Conservation (phyloP, 495 filamentous ascomycete species). For the Penicillium macrosclerotiorum region DNA sequence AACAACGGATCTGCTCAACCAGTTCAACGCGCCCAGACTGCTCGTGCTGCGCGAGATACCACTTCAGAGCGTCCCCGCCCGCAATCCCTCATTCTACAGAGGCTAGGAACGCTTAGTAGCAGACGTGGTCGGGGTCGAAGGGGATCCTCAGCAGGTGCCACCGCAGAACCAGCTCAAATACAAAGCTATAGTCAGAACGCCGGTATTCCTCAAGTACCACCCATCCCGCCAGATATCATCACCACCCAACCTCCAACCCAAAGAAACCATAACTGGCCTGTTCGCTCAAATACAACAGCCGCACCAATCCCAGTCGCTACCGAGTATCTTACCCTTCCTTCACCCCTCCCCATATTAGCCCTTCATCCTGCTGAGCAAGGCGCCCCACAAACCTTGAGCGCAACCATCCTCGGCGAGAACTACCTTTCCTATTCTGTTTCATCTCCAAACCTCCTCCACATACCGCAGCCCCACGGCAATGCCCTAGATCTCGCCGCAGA, state of each 20-base stretch:
- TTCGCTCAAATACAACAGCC: slow-evolving; percentile 2
- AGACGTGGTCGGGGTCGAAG: slow-evolving; percentile 23
- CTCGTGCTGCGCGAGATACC: slow-evolving; percentile 17
- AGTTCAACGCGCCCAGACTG: slow-evolving; percentile 26
- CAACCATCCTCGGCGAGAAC: slow-evolving; percentile 23
- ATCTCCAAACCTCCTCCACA: slow-evolving; percentile 39
- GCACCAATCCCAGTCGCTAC: slow-evolving; percentile 8
- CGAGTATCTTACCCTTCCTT: slow-evolving; percentile 3
- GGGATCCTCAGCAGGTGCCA: slow-evolving; percentile 10
- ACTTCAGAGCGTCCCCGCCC: slow-evolving; percentile 23
- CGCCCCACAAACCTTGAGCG: slow-evolving; percentile 12
- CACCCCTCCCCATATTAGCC: slow-evolving; percentile 15
- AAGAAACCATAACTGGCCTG: background rate
- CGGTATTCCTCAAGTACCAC: background rate
- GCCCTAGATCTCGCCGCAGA: slow-evolving; percentile 19
- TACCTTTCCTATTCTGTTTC: slow-evolving; percentile 38
- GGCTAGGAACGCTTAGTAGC: slow-evolving; percentile 30
- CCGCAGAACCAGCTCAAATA: slow-evolving; percentile 2
- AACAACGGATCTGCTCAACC: slow-evolving; percentile 1
- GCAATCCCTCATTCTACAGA: slow-evolving; percentile 27
- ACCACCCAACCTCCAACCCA: background rate
- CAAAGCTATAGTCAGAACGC: slow-evolving; percentile 2
- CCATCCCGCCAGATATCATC: background rate
- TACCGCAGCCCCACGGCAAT: slow-evolving; percentile 18
- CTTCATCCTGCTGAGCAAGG: slow-evolving; percentile 15